Evolutionary conservation across 257 asterid genomes (phyloP).

Genomic region (Fraxinus anomala): DNA sequence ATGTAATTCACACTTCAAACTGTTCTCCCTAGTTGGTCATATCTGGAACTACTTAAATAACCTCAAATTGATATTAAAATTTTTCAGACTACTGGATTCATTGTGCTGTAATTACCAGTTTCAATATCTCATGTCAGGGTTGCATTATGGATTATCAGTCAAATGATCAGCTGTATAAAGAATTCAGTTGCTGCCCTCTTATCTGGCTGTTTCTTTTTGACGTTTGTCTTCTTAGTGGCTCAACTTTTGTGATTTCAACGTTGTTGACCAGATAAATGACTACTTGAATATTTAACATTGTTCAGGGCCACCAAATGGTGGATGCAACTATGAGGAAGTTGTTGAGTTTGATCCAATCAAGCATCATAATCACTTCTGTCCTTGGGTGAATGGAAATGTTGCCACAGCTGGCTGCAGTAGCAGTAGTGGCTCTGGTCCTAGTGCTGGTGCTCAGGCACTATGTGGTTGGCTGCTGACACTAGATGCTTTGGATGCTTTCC

Average conservation of each 20-base stretch:
- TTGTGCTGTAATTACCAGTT: slow-evolving; percentile 15
- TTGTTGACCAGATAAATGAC: slow-evolving; percentile 14
- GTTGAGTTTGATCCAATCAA: slow-evolving; percentile 93
- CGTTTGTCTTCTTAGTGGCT: slow-evolving; percentile 10
- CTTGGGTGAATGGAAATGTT: slow-evolving; percentile 99
- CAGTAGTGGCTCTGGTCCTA: slow-evolving; percentile 77
- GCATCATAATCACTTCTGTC: slow-evolving; percentile 89
- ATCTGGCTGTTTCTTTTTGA: slow-evolving; percentile 13
- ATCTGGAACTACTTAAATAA: neutral
- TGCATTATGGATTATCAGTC: slow-evolving; percentile 10
- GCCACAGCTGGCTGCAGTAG: slow-evolving; percentile 95
- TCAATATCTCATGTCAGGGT: slow-evolving; percentile 17
- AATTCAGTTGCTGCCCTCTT: slow-evolving; percentile 1
- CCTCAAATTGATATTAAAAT: neutral
- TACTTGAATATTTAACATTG: slow-evolving; percentile 29
- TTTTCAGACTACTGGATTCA: slow-evolving; percentile 6
- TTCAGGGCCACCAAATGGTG: slow-evolving; percentile 86
- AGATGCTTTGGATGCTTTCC: slow-evolving; percentile 94
- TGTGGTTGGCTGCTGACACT: slow-evolving; percentile 98
- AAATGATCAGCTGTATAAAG: slow-evolving; percentile 12
- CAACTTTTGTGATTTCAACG: neutral
- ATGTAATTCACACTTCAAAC: neutral
- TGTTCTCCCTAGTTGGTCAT: neutral
- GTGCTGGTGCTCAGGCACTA: slow-evolving; percentile 70
- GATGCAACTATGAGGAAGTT: slow-evolving; percentile 86